Percentiles rank a stretch among this genome's conserved stretches.
Conservation (phyloP, 2,329 filamentous ascomycete genomes). For the Aspergillus sp. region DNA sequence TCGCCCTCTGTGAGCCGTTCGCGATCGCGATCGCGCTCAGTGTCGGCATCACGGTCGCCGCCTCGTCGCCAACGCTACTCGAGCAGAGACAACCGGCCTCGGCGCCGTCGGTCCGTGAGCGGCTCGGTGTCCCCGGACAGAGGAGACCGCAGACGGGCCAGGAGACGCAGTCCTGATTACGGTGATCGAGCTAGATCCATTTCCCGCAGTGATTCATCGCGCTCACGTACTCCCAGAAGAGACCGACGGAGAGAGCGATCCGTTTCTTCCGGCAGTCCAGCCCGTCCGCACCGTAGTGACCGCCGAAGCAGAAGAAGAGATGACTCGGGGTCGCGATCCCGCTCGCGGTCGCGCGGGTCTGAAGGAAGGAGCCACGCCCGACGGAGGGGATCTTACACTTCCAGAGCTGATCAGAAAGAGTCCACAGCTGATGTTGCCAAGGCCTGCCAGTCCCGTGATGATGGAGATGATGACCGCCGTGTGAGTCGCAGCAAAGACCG, state of each 20-base stretch:
- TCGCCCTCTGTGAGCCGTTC: conserved; percentile 34
- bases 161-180: conserved; percentile 38
- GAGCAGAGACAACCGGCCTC: conserved; percentile 26
- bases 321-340: conserved; percentile 34
- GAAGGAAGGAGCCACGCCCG: conserved; percentile 30
- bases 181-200: conserved; percentile 50
- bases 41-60: conserved; percentile 29
- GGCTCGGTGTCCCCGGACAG: conserved; percentile 41
- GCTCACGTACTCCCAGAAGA: conserved; percentile 56
- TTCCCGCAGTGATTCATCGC: conserved; percentile 48
- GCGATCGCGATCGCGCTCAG: conserved; percentile 27
- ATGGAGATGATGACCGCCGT: conserved; percentile 26
- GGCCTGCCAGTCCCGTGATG: conserved; percentile 40
- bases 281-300: conserved; percentile 27
- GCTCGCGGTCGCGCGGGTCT: conserved; percentile 29
- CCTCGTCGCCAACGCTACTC: conserved; percentile 27
- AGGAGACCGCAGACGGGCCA: conserved; percentile 33
- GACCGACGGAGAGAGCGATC: conserved; percentile 40
- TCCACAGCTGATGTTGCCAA: conserved; percentile 51
- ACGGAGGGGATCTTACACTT: conserved; percentile 44
- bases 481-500: conserved; percentile 39
- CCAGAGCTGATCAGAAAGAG: conserved; percentile 41
- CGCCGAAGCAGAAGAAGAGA: conserved; percentile 23
- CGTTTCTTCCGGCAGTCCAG: conserved; percentile 36
- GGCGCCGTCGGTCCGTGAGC: conserved; percentile 31